These are phyloP conservation scores for Calonectria pteridis DNA, from an alignment of 2,329 filamentous ascomycete species.

Conservation along the genomic window DNA sequence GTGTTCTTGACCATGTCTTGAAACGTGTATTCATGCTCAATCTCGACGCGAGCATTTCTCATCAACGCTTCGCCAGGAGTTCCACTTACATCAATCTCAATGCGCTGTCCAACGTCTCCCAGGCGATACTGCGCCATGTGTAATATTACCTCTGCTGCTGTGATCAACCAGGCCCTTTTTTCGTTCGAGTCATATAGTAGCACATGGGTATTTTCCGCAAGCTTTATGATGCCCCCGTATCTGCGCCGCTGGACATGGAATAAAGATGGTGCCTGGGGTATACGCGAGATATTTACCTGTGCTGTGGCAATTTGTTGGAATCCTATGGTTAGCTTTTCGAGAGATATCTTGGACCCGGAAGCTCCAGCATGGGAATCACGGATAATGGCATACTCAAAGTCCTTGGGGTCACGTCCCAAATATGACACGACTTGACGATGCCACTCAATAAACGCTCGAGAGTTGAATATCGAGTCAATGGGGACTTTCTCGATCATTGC, in stretches of 20 bases:
- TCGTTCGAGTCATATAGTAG: not conserved
- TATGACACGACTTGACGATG: not conserved
- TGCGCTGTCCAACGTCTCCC: not conserved
- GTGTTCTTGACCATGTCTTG: not conserved
- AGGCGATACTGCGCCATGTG: not conserved
- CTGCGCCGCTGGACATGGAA: not conserved
- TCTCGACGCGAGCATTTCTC: not conserved
- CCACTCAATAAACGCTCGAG: not conserved
- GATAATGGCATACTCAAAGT: not conserved
- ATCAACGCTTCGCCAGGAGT: not conserved
- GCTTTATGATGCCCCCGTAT: not conserved
- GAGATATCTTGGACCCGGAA: not conserved
- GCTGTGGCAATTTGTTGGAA: not conserved
- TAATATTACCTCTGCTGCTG: not conserved
- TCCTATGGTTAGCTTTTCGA: not conserved
- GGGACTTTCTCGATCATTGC: not conserved
- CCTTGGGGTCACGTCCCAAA: not conserved
- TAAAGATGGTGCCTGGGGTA: not conserved
- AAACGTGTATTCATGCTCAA: not conserved
- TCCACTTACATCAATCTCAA: not conserved
- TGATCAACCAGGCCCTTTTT: not conserved
- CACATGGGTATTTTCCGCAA: not conserved
- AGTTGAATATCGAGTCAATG: not conserved
- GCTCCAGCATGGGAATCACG: not conserved
- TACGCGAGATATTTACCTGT: not conserved